Percentiles rank a stretch among this genome's conserved stretches.
Conservation (phyloP, 176 grass and related monocot genomes). For the Musa acuminata region DNA sequence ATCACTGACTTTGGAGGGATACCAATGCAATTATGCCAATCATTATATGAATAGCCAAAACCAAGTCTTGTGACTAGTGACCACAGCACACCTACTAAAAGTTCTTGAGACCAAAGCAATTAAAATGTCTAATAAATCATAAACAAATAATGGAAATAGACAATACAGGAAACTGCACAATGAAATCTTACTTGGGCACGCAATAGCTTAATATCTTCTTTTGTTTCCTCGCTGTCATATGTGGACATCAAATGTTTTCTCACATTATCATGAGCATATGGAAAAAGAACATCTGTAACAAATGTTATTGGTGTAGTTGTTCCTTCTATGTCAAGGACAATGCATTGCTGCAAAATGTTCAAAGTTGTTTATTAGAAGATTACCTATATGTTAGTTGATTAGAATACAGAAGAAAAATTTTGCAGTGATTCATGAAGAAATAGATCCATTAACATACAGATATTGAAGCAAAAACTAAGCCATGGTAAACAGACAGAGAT, state of each 20-base stretch:
- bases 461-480: background rate
- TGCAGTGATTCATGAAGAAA: background rate
- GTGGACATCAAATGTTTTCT: conserved; percentile 68
- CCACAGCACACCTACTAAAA: background rate
- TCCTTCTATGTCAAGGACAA: conserved; percentile 92
- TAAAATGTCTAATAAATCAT: no score
- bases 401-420: background rate
- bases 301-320: conserved; percentile 95
- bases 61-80: background rate
- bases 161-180: background rate
- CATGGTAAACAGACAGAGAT: conserved; percentile 2
- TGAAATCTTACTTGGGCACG: conserved; percentile 58
- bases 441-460: background rate
- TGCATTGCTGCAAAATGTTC: conserved; percentile 36
- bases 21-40: no score
- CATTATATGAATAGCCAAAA: no score
- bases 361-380: background rate
- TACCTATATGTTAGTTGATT: background rate
- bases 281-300: conserved; percentile 86
- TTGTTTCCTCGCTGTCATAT: conserved; percentile 66
- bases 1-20: no score
- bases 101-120: background rate
- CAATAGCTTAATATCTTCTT: conserved; percentile 85
- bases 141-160: background rate
- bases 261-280: conserved; percentile 89